A percentile compares a stretch with the other conserved stretches of the same genome.
phyloP scores from a whole-genome alignment of 495 filamentous ascomycete genomes.

The Trichocladium uniseriatum region DNA sequence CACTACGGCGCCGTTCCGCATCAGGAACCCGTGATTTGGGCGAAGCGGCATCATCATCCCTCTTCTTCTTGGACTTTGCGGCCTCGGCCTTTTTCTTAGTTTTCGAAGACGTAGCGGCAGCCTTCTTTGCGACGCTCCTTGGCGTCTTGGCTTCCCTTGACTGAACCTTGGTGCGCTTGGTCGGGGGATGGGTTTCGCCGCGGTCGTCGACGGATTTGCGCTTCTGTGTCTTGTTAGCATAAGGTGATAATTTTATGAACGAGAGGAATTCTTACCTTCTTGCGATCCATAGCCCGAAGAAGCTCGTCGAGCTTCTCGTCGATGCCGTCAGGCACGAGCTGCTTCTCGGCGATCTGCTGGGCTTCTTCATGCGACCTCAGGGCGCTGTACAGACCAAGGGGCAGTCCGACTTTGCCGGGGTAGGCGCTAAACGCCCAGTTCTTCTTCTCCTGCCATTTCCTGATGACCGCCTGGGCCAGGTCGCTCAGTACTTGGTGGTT shows the following conservation, averaged over 20 bases:
- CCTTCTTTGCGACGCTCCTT: background rate
- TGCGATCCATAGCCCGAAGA: constrained; percentile 43
- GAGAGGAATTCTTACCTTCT: constrained; percentile 35
- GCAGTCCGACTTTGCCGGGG: constrained; percentile 71
- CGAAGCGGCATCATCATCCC: constrained; percentile 25
- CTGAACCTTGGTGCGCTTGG: constrained; percentile 24
- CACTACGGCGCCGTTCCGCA: constrained; percentile 42
- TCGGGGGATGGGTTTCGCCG: constrained; percentile 25
- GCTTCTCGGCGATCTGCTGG: constrained; percentile 73
- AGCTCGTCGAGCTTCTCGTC: constrained; percentile 67
- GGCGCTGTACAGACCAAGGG: constrained; percentile 63
- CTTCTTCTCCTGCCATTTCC: constrained; percentile 70
- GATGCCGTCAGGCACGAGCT: constrained; percentile 71
- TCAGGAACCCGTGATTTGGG: too few relatives aligned
- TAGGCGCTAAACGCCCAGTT: constrained; percentile 73
- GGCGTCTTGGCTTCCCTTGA: constrained; percentile 14
- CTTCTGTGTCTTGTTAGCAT: constrained; percentile 39
- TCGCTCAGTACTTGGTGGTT: constrained; percentile 84
- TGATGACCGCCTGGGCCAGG: constrained; percentile 71
- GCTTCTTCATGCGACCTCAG: constrained; percentile 69
- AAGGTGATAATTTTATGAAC: constrained; percentile 1
- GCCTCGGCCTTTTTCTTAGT: constrained; percentile 2
- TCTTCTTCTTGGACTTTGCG: constrained; percentile 24
- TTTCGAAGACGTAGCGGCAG: background rate
- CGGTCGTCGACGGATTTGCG: constrained; percentile 40